Evolutionary conservation across 2,329 filamentous ascomycete genomes (phyloP).

Genomic region (Aspergillus piperis): DNA sequence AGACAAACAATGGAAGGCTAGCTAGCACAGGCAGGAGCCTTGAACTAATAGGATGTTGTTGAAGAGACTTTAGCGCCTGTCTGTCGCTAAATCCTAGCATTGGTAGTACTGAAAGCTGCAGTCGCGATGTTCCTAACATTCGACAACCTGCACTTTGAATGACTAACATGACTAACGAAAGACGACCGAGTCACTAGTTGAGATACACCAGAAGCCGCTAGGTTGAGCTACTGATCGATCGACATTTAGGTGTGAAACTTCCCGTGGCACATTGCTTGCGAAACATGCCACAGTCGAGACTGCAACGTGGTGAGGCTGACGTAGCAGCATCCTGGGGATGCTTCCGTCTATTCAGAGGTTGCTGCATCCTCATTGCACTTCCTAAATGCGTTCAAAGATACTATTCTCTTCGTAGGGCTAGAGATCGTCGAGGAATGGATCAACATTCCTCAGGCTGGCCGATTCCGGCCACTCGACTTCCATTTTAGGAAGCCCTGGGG

Average conservation of each 20-base stretch:
- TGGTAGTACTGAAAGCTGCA: neutral
- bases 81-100: neutral
- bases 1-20: neutral
- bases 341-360: neutral
- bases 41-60: neutral
- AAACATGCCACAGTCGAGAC: neutral
- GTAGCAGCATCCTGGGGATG: neutral
- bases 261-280: neutral
- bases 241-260: neutral
- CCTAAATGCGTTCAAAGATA: too few species aligned
- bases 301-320: neutral
- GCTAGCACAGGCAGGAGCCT: neutral
- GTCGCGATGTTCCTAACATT: neutral
- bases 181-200: neutral
- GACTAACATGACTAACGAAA: neutral
- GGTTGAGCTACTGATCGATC: neutral
- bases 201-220: too few species aligned
- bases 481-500: neutral
- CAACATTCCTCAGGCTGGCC: slow-evolving; percentile 5
- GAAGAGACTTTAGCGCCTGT: neutral
- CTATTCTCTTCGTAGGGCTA: neutral
- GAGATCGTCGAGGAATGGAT: slow-evolving; percentile 7
- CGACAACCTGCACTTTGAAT: neutral
- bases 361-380: too few species aligned
- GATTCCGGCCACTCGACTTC: slow-evolving; percentile 3